Conservation (phyloP, 176 grass and related monocot genomes). For the Calamus simplicifolius region DNA sequence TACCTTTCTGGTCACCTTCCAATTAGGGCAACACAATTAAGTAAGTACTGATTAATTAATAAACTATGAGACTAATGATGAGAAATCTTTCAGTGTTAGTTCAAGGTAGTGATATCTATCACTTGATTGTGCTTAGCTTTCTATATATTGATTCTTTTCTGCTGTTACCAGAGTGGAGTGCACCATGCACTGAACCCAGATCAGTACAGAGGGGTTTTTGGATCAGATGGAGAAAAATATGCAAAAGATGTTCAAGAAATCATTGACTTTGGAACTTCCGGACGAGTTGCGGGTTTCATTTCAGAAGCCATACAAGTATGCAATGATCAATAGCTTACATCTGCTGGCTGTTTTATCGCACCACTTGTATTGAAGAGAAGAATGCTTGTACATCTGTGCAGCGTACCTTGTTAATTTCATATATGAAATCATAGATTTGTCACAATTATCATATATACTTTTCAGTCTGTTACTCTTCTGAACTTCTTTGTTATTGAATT, state of each 20-base stretch:
- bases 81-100: no score
- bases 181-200: slow-evolving; percentile 91
- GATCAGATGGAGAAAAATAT: slow-evolving; percentile 85
- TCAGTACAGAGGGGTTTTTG: slow-evolving; percentile 79
- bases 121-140: no score
- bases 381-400: not conserved
- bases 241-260: slow-evolving; percentile 92
- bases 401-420: no score
- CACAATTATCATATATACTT: not conserved
- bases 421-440: no score
- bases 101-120: no score
- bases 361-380: not conserved
- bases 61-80: no score
- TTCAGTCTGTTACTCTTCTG: not conserved
- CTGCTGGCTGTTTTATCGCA: no score
- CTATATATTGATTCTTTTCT: not conserved
- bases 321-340: not conserved
- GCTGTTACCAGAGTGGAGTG: slow-evolving; percentile 56
- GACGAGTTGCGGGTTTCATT: slow-evolving; percentile 78
- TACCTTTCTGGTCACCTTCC: no score
- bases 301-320: slow-evolving; percentile 93
- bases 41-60: no score
- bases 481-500: not conserved
- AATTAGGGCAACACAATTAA: no score
- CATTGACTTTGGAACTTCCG: slow-evolving; percentile 86